These are phyloP conservation scores for Gymnopus androsaceus DNA, from an alignment of 1,284 basidiomycete species.

Conservation along the genomic window DNA sequence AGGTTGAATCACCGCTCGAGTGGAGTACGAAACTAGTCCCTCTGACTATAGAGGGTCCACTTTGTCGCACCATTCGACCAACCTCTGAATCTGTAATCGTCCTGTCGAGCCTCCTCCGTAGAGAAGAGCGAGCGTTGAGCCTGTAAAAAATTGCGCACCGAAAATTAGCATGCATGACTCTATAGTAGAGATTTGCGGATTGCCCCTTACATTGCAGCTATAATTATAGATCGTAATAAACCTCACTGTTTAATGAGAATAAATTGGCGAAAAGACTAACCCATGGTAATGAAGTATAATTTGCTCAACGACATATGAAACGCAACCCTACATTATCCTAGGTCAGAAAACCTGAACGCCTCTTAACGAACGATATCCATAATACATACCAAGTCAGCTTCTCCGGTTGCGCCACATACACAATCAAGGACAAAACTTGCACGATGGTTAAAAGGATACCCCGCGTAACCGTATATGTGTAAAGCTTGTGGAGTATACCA, in stretches of 20 bases:
- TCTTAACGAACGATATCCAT: neutral
- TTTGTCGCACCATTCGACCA: neutral
- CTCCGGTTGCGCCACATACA: conserved; percentile 5
- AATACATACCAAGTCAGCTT: conserved; percentile 6
- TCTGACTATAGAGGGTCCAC: neutral
- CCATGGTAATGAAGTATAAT: conserved; percentile 10
- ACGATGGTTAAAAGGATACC: conserved; percentile 7
- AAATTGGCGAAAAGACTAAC: neutral
- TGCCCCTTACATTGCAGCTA: neutral
- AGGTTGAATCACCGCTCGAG: neutral
- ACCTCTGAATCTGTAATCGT: conserved; percentile 8
- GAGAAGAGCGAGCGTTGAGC: conserved; percentile 6
- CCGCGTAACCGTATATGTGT: conserved; percentile 4
- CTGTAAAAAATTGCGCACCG: neutral
- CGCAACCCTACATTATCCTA: neutral
- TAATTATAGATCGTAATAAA: too few relatives aligned
- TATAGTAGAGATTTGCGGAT: too few relatives aligned
- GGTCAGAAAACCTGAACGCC: neutral
- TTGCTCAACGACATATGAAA: conserved; percentile 14
- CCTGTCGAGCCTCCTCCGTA: neutral
- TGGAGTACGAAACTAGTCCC: neutral
- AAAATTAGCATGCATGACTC: neutral
- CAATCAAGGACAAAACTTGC: conserved; percentile 2
- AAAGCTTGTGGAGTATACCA: neutral
- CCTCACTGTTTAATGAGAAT: too few relatives aligned